These are phyloP conservation scores for Leccinum fallax DNA, from an alignment of 1,284 basidiomycete species.

Conservation along the genomic window DNA sequence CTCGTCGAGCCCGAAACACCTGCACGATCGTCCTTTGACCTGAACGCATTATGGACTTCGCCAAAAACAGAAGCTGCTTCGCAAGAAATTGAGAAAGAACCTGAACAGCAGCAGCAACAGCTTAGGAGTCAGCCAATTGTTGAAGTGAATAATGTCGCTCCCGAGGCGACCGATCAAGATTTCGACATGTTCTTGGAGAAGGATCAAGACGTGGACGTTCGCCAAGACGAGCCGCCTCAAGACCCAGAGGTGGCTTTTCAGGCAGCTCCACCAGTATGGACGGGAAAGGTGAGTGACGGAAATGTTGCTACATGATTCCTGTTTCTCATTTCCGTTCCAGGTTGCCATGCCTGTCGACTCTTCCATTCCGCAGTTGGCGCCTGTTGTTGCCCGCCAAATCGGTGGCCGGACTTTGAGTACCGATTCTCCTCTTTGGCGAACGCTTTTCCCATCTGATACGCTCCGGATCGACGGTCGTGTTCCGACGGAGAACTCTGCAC, in stretches of 20 bases:
- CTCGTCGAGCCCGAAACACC: constrained; percentile 45
- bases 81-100: constrained; percentile 25
- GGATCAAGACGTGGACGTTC: constrained; percentile 42
- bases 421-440: constrained; percentile 66
- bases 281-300: constrained; percentile 58
- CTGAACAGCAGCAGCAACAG: constrained; percentile 22
- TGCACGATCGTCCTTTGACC: constrained; percentile 58
- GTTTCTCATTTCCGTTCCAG: constrained; percentile 42
- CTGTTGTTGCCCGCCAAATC: constrained; percentile 70
- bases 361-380: constrained; percentile 61
- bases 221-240: constrained; percentile 20
- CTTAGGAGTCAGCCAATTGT: constrained; percentile 46
- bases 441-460: constrained; percentile 67
- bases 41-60: constrained; percentile 69
- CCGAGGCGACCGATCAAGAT: constrained; percentile 67
- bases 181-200: constrained; percentile 82
- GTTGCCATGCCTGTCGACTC: constrained; percentile 78
- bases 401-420: constrained; percentile 60
- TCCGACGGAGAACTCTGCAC: constrained; percentile 67
- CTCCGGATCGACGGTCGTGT: constrained; percentile 83
- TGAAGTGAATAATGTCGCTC: constrained; percentile 43
- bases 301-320: constrained; percentile 1
- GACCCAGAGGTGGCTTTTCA: constrained; percentile 50
- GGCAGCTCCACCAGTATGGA: constrained; percentile 62
- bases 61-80: constrained; percentile 38